Conservation (phyloP, 164 flowering plant species). For the Liquidambar formosana region DNA sequence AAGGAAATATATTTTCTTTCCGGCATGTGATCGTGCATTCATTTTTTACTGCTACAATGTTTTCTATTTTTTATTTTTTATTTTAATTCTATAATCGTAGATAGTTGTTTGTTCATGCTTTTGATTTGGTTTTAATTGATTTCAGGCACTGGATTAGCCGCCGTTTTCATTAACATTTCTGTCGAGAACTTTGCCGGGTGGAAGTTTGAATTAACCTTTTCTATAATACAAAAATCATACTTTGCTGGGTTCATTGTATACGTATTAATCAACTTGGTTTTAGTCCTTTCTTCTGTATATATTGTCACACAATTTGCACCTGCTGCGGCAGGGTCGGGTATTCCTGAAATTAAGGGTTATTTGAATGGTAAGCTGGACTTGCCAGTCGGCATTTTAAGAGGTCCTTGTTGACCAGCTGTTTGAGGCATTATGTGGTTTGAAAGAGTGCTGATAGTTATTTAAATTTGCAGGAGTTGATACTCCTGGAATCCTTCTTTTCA, state of each 20-base stretch:
- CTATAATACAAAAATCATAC: constrained; percentile 84
- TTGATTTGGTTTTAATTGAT: constrained; percentile 1
- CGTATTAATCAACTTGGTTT: constrained; percentile 62
- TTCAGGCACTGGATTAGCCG: constrained; percentile 90
- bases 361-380: constrained; percentile 67
- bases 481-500: constrained; percentile 86
- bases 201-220: constrained; percentile 83
- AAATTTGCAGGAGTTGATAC: constrained; percentile 77
- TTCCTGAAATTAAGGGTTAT: constrained; percentile 99
- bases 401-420: not conserved
- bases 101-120: not conserved
- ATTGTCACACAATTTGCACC: constrained; percentile 90
- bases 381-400: not conserved
- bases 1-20: constrained; percentile 21
- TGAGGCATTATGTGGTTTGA: constrained; percentile 1
- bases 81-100: not conserved
- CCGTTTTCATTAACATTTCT: constrained; percentile 86
- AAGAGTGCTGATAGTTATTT: constrained; percentile 16
- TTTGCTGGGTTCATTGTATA: constrained; percentile 83
- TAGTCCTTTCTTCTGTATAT: constrained; percentile 87
- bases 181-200: constrained; percentile 98
- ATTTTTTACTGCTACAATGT: not conserved
- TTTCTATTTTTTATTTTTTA: not conserved
- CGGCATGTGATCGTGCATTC: too few species aligned
- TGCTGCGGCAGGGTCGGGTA: constrained; percentile 97